A percentile compares a stretch with the other conserved stretches of the same genome.
These are phyloP conservation scores for Vaucheria bursata DNA, from an alignment of 352 stramenopile species.

Conservation along the genomic window DNA sequence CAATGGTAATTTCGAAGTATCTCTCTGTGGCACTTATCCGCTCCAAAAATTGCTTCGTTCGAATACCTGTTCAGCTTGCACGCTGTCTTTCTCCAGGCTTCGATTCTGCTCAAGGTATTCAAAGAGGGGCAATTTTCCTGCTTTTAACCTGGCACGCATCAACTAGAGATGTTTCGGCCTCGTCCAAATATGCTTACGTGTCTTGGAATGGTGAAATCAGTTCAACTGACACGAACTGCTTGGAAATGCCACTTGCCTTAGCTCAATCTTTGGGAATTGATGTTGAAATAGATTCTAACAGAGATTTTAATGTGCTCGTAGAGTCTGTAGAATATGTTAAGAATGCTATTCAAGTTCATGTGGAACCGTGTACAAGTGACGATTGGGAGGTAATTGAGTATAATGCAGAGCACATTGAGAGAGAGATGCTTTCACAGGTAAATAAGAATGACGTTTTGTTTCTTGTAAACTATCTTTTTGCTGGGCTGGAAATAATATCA, in stretches of 20 bases:
- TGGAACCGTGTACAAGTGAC: constrained; percentile 69
- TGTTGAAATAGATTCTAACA: constrained; percentile 30
- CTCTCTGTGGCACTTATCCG: constrained; percentile 19
- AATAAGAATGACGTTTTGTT: too few species aligned
- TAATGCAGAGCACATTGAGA: constrained; percentile 67
- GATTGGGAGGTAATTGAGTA: constrained; percentile 79
- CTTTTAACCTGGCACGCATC: constrained; percentile 29
- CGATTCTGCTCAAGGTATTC: too few species aligned
- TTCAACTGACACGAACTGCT: constrained; percentile 58
- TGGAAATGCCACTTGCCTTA: constrained; percentile 71
- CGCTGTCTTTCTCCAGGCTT: too few species aligned
- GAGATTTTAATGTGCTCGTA: constrained; percentile 52
- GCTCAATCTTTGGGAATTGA: constrained; percentile 67
- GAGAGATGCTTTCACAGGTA: constrained; percentile 64
- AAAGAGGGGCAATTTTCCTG: constrained; percentile 30
- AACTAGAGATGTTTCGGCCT: constrained; percentile 7
- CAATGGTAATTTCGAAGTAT: too few species aligned
- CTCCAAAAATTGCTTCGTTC: constrained; percentile 42
- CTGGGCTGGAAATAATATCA: too few species aligned
- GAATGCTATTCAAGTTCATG: constrained; percentile 62
- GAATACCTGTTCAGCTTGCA: too few species aligned
- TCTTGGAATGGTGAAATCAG: constrained; percentile 38
- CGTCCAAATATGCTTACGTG: constrained; percentile 14
- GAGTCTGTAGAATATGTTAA: constrained; percentile 64
- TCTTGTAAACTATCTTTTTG: too few species aligned